phyloP scores from a whole-genome alignment of 768 basidiomycete species.

The Tricholoma hemisulphureum region DNA sequence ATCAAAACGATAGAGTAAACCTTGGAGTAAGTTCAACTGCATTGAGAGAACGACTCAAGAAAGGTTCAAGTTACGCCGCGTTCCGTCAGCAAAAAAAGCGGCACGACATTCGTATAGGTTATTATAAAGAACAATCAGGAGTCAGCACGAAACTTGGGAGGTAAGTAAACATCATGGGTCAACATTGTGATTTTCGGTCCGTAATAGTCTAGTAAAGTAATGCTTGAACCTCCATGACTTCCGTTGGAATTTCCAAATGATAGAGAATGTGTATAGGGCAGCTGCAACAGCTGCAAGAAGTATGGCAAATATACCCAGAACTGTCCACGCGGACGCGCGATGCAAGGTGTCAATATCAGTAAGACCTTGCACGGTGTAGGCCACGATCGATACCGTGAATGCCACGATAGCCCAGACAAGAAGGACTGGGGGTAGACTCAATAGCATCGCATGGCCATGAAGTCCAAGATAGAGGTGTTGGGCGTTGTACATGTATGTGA shows the following conservation, averaged over 20 bases:
- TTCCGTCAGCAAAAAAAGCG: too few species aligned
- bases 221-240: constrained; percentile 20
- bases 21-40: too few species aligned
- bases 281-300: constrained; percentile 36
- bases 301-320: constrained; percentile 40
- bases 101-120: too few species aligned
- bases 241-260: constrained; percentile 47
- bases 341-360: constrained; percentile 18
- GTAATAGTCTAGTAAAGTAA: background rate
- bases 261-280: constrained; percentile 48
- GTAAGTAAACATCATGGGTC: background rate
- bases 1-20: too few species aligned
- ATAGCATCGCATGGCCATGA: constrained; percentile 48
- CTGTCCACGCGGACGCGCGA: constrained; percentile 38
- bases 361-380: constrained; percentile 41
- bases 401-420: constrained; percentile 54
- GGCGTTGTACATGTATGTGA: constrained; percentile 54
- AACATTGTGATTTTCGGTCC: background rate
- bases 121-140: too few species aligned
- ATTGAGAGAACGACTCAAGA: too few species aligned
- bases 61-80: too few species aligned
- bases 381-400: constrained; percentile 46
- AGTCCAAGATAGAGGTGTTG: constrained; percentile 44
- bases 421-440: constrained; percentile 53
- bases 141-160: background rate